Percentiles rank a stretch among this genome's conserved stretches.
These are phyloP conservation scores for Fusarium tanahbumbuense DNA, from an alignment of 2,329 filamentous ascomycete genomes.

Conservation along the genomic window DNA sequence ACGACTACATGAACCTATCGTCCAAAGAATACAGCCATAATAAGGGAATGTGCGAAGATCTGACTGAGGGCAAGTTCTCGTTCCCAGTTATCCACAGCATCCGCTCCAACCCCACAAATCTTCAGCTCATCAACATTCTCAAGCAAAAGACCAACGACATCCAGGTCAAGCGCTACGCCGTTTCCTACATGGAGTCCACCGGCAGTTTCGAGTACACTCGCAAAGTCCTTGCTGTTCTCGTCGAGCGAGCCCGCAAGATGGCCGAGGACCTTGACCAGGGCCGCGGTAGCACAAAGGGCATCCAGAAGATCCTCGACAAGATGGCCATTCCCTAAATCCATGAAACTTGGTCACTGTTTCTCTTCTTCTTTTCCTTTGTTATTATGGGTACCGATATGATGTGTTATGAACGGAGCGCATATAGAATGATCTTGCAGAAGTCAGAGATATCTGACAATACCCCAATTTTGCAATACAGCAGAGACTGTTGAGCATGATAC, in stretches of 20 bases:
- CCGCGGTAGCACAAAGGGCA: constrained; percentile 64
- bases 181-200: constrained; percentile 89
- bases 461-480: constrained; percentile 21
- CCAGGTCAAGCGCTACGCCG: constrained; percentile 90
- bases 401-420: constrained; percentile 41
- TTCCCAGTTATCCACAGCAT: constrained; percentile 97
- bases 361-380: constrained; percentile 10
- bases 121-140: constrained; percentile 90
- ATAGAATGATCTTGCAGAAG: constrained; percentile 43
- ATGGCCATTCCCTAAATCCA: constrained; percentile 58
- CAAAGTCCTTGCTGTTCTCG: constrained; percentile 72
- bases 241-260: constrained; percentile 70
- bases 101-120: constrained; percentile 76
- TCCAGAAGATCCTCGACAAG: constrained; percentile 76
- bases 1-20: constrained; percentile 92
- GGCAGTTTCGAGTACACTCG: constrained; percentile 91
- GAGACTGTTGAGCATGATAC: constrained; percentile 33
- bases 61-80: constrained; percentile 97
- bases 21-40: constrained; percentile 81
- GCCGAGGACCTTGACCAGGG: constrained; percentile 74
- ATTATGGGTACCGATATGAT: constrained; percentile 30
- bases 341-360: background rate
- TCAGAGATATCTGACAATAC: constrained; percentile 23
- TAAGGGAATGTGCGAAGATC: constrained; percentile 94
- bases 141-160: constrained; percentile 89